Evolutionary conservation across 73 alveolate genomes (phyloP).

Genomic region (Paramecium sexaurelia): DNA sequence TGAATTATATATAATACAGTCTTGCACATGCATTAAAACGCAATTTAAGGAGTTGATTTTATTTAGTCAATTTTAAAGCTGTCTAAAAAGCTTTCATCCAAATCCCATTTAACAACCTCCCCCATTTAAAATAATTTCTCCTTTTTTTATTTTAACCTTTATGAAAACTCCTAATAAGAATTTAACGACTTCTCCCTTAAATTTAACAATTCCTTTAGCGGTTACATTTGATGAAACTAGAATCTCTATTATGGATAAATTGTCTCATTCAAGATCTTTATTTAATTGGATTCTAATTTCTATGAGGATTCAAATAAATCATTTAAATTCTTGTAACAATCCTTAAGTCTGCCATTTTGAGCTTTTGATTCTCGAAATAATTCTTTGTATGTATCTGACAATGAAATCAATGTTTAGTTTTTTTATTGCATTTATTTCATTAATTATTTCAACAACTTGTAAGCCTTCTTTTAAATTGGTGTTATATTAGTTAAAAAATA

Average conservation of each 20-base stretch:
- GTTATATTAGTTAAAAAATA: neutral
- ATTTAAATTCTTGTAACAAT: neutral
- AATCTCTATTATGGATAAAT: conserved; percentile 23
- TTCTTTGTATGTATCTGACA: neutral
- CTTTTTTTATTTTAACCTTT: neutral
- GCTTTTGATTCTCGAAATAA: conserved; percentile 16
- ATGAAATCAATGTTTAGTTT: neutral
- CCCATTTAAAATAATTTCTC: neutral
- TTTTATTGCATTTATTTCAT: conserved; percentile 3
- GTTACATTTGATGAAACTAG: neutral
- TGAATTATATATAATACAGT: neutral
- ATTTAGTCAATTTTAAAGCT: neutral
- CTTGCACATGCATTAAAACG: conserved; percentile 13
- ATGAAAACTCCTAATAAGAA: neutral
- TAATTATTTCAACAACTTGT: neutral
- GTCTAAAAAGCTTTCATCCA: conserved; percentile 23
- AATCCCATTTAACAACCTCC: conserved; percentile 16
- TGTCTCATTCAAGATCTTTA: conserved; percentile 11
- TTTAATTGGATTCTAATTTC: neutral
- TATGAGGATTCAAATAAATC: neutral
- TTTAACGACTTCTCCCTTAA: neutral
- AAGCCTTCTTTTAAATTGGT: neutral
- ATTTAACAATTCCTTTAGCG: neutral
- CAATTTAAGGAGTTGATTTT: neutral
- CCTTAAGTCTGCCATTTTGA: neutral